phyloP scores from a whole-genome alignment of 192 early-diverging fungal species.

The Phlyctochytrium bullatum region DNA sequence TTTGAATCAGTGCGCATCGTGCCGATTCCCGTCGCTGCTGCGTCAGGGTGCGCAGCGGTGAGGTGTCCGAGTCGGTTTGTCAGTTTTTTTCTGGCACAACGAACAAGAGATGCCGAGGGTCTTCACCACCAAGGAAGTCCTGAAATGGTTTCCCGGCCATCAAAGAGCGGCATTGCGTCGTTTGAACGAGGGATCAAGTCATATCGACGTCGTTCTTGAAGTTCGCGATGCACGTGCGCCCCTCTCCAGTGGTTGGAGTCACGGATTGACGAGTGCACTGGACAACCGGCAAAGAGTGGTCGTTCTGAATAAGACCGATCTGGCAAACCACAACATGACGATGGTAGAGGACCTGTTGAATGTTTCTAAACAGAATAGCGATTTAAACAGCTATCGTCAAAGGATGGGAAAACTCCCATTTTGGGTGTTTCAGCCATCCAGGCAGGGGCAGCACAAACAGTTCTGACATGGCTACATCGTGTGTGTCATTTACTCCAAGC shows the following conservation, averaged over 20 bases:
- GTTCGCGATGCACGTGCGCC: constrained; percentile 94
- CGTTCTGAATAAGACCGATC: constrained; percentile 91
- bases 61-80: too few species aligned
- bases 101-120: too few species aligned
- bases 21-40: too few species aligned
- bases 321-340: constrained; percentile 62
- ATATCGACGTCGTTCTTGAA: constrained; percentile 84
- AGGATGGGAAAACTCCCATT: neutral
- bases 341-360: constrained; percentile 17
- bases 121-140: too few species aligned
- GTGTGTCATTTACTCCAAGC: neutral
- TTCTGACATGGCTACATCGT: neutral
- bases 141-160: constrained; percentile 50
- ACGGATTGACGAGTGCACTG: constrained; percentile 44
- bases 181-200: constrained; percentile 41
- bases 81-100: too few species aligned
- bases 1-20: too few species aligned
- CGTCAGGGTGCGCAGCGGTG: too few species aligned
- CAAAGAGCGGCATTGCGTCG: constrained; percentile 40
- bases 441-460: neutral
- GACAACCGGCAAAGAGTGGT: constrained; percentile 63
- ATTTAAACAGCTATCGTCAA: neutral
- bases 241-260: constrained; percentile 77
- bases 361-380: neutral
- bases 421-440: neutral